Evolutionary conservation across 352 stramenopile species (phyloP), one percentile per base, ranked within the genome.

Genomic region (Phytopythium cucurbitacearum): DNA sequence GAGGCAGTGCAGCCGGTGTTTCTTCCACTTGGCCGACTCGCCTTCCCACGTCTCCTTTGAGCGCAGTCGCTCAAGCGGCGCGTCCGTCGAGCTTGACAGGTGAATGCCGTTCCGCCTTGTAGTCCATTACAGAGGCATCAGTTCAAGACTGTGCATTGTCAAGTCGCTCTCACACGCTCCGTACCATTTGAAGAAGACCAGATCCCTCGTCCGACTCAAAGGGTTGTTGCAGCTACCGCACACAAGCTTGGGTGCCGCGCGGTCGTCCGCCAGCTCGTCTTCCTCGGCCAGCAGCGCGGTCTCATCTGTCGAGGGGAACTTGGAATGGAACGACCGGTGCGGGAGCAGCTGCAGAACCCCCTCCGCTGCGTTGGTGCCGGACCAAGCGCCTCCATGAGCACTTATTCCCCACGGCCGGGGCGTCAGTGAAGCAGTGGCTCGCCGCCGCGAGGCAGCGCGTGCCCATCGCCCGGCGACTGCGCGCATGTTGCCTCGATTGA

Each of bases 141-240:
- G 4, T 28, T 28, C 21, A 28, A 28, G 21, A 28, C 21, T 15
- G 5, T 2, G 8, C 11, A 12, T 12, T 1, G 12, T n/a, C 40
- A 7, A n/a, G 4, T 15, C 3, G 5, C 33, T 40, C 2, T 16
- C 7, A 43, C n/a, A 42, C 8, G 28, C 43, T 40, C 9, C 33
- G 3, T 55, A 89, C 79, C 80, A 88, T 53, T 87, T 87, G 63
- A 90, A 85, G 57, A 90, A 90, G 36, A 89, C 73, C 34, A 91
- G 59, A 40, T 91, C 76, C 40, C 70, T 73, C 13, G 80, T 91
- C 43, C 67, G 48, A 58, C 71, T 85, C 48, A 91, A 50, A 11
- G 67, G 67, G 41, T 73, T 61, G 60, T 68, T 87, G 70, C 80
- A 91, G 51, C 82, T 91, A 48, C 69, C 65, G 35, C 80, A 91